These are phyloP conservation scores for Suillus weaverae DNA, from an alignment of 768 basidiomycete genomes.

Conservation along the genomic window DNA sequence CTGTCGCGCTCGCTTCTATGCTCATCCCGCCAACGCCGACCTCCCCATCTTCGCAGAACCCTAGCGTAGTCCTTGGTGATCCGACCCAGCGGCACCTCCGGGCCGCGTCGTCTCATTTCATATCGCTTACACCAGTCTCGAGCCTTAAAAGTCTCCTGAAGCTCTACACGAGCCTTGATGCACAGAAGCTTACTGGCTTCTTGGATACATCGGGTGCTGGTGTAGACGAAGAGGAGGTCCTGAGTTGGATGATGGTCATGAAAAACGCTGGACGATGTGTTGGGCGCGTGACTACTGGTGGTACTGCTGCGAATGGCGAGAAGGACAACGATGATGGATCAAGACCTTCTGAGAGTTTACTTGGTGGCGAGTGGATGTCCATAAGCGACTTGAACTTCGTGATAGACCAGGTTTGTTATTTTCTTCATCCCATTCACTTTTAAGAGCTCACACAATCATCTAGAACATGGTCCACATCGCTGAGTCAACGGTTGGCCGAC, in stretches of 20 bases:
- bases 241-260: constrained; percentile 96
- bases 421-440: neutral
- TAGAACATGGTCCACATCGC: constrained; percentile 97
- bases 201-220: constrained; percentile 47
- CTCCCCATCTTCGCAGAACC: constrained; percentile 31
- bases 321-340: constrained; percentile 33
- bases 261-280: constrained; percentile 84
- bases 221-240: constrained; percentile 88
- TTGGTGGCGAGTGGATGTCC: constrained; percentile 84
- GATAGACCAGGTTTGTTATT: constrained; percentile 76
- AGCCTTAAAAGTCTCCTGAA: constrained; percentile 91
- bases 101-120: constrained; percentile 82
- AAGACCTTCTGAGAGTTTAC: constrained; percentile 41
- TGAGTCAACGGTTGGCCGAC: constrained; percentile 89
- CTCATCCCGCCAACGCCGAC: constrained; percentile 39
- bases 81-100: constrained; percentile 82
- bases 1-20: constrained; percentile 54
- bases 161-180: constrained; percentile 91
- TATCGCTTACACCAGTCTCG: constrained; percentile 73
- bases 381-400: constrained; percentile 96
- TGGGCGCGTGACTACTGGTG: constrained; percentile 41
- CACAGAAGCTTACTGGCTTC: constrained; percentile 90
- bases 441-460: neutral
- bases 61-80: constrained; percentile 40
- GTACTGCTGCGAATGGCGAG: constrained; percentile 52